Evolutionary conservation across 2,329 filamentous ascomycete species (phyloP).

Genomic region (Xenoacremonium recifei): DNA sequence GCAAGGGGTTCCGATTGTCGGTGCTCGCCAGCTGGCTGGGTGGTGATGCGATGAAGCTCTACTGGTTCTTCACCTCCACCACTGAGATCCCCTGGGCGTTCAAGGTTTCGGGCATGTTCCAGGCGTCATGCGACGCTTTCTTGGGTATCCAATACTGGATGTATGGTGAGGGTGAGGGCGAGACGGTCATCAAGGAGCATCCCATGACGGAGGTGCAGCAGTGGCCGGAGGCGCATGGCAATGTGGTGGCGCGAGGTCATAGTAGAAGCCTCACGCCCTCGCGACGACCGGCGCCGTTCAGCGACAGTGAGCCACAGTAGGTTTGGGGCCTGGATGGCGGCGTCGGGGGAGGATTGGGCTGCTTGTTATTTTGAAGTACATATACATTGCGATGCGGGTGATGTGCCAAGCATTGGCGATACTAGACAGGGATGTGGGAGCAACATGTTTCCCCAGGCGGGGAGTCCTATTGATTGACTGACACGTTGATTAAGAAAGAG

Average conservation of each 20-base stretch:
- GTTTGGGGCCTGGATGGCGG: too few relatives aligned
- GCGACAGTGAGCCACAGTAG: slow-evolving; percentile 32
- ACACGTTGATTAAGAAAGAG: too few relatives aligned
- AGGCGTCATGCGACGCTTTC: slow-evolving; percentile 72
- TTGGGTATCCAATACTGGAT: slow-evolving; percentile 73
- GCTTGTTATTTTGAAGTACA: too few relatives aligned
- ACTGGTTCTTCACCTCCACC: slow-evolving; percentile 75
- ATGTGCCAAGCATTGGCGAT: background rate
- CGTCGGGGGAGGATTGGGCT: too few relatives aligned
- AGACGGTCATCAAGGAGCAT: slow-evolving; percentile 36
- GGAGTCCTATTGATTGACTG: too few relatives aligned
- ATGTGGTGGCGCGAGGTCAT: slow-evolving; percentile 8
- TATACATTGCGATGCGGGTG: background rate
- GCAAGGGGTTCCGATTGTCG: slow-evolving; percentile 74
- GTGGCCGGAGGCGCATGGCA: slow-evolving; percentile 18
- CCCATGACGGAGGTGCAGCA: slow-evolving; percentile 33
- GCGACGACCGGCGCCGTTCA: slow-evolving; percentile 37
- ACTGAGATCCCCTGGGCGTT: slow-evolving; percentile 74
- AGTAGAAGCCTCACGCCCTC: slow-evolving; percentile 38
- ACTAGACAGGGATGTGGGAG: too few relatives aligned
- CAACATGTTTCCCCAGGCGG: too few relatives aligned
- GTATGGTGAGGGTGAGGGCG: slow-evolving; percentile 55
- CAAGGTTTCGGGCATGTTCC: slow-evolving; percentile 79
- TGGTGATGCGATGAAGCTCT: slow-evolving; percentile 84
- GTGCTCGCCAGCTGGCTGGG: slow-evolving; percentile 76